A percentile compares a stretch with the other conserved stretches of the same genome.
Evolutionary conservation across 2,329 filamentous ascomycete genomes (phyloP).

Genomic region (Aspergillus jensenii): DNA sequence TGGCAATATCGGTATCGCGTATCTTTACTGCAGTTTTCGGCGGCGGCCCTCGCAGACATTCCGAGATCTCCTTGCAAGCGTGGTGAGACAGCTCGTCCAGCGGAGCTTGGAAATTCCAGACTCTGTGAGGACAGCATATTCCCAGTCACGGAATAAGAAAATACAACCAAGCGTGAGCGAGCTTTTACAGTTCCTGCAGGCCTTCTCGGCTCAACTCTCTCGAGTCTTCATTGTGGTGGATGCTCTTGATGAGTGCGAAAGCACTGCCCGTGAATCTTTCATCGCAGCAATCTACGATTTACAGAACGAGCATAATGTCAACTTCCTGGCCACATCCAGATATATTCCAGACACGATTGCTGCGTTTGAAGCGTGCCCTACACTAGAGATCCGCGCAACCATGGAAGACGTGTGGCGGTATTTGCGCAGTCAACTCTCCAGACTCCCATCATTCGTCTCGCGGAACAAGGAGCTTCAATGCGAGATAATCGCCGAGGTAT

Average conservation of each 20-base stretch:
- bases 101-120: not conserved
- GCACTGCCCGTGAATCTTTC: conserved; percentile 11
- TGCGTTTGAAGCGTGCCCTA: conserved; percentile 16
- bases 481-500: conserved; percentile 25
- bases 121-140: conserved; percentile 20
- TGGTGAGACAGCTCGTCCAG: conserved; percentile 42
- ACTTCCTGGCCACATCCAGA: conserved; percentile 35
- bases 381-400: conserved; percentile 32
- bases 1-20: conserved; percentile 37
- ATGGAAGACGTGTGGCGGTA: conserved; percentile 28
- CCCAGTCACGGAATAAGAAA: conserved; percentile 31
- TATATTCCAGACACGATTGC: conserved; percentile 25
- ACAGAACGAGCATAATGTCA: conserved; percentile 17
- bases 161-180: conserved; percentile 4
- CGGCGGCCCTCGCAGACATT: conserved; percentile 35
- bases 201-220: not conserved
- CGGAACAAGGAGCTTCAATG: conserved; percentile 16
- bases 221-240: conserved; percentile 28
- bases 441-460: conserved; percentile 13
- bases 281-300: conserved; percentile 23
- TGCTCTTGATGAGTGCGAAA: conserved; percentile 31
- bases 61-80: conserved; percentile 30
- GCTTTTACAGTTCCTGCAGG: conserved; percentile 15
- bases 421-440: not conserved
- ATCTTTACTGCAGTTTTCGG: conserved; percentile 47